Evolutionary conservation across 2,329 filamentous ascomycete species (phyloP).

Genomic region (Nannizzia gypsea): DNA sequence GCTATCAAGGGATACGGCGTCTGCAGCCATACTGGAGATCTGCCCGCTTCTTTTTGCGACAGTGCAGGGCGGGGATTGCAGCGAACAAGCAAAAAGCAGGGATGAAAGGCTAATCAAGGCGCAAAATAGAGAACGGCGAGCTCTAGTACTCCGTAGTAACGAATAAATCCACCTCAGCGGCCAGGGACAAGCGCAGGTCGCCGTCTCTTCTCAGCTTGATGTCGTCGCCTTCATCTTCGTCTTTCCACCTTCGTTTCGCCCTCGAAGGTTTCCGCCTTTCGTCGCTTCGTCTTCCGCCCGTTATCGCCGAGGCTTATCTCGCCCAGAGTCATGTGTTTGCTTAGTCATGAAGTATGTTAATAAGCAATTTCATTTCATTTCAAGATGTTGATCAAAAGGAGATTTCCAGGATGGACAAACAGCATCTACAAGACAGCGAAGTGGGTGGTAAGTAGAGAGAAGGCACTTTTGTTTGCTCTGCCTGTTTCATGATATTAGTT

Average conservation of each 20-base stretch:
- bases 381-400: neutral
- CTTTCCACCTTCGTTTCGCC: too few species aligned
- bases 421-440: too few species aligned
- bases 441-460: too few species aligned
- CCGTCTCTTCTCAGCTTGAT: too few species aligned
- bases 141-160: neutral
- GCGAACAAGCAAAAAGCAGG: too few species aligned
- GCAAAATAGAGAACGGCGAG: neutral
- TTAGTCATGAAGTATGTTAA: neutral
- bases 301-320: neutral
- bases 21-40: conserved; percentile 3
- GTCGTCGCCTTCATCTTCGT: too few species aligned
- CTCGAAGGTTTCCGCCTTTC: too few species aligned
- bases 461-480: too few species aligned
- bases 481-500: too few species aligned
- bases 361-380: neutral
- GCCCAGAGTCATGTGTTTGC: neutral
- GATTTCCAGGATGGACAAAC: too few species aligned
- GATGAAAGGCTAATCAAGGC: too few species aligned
- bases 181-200: neutral
- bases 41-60: neutral
- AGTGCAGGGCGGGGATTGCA: too few species aligned
- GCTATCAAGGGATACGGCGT: conserved; percentile 43
- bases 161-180: neutral
- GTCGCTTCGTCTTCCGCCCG: neutral